Base-by-base conservation (phyloP, 495 filamentous ascomycete species). In the Chaetomidium leptoderma region DNA sequence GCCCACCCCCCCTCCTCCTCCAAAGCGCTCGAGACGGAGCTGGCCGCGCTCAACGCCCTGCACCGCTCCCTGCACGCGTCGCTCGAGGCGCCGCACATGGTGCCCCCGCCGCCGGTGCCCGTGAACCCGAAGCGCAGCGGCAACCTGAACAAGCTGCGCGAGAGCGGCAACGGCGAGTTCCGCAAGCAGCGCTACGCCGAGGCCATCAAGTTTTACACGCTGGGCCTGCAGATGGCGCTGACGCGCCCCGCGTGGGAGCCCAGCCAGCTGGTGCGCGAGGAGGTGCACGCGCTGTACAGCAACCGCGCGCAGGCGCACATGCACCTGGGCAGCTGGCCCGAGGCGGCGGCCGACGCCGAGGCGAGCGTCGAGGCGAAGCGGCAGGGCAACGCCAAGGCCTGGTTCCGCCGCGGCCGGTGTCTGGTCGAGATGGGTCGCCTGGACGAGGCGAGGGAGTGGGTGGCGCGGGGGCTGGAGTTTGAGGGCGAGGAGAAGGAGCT, bases 271-370 rank as follows among this genome's bases (percentile, higher is more conserved):
- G 86, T 92, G 50, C 75, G 90, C 27, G 93, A 97, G 61, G 93
- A 98, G 72, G 73, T 91, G 19, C 77, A 86, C 14, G 81, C 78
- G 2, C 72, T 97, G 62, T 95, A 88, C 71, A 81, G 84, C 50
- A 96, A 97, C 70, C 82, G 95, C 21, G 91, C 91, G 46, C 91
- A 97, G 81, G 89, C 90, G 59, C 80, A 91, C 63, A 95, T 97
- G 85, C 85, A 80, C 3, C 67, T 85, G 70, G 78, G 80, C 72
- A 76, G 78, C 43, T 98, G 92, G 91, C 75, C 87, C 6, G 90
- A 93, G 78, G 93, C 79, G 4, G 78, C 86, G 23, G 74, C 86
- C 4, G 93, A 98, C 75, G 89, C 89, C n/a, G 85, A 91, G 76
- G 75, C 78, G 6, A 92, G 88, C 65, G 87, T 96, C n/a, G 92